Evolutionary conservation across 2,329 filamentous ascomycete species (phyloP), one percentile per base, ranked within the genome.

Genomic region (Chaetomium sp.): DNA sequence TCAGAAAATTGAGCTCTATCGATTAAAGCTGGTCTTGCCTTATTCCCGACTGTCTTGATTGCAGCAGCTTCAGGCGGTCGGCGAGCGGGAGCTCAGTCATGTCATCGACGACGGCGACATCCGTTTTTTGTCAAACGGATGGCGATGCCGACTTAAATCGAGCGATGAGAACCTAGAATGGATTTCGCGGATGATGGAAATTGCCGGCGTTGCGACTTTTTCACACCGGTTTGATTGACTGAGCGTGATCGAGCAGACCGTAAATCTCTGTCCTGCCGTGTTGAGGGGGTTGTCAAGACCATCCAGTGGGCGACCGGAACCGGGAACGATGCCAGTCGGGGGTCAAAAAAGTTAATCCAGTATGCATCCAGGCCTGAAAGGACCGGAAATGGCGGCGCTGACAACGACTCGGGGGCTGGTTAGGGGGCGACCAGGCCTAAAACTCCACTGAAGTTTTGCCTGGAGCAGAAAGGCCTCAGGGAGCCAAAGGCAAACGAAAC

Each of bases 41-140:
- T 78, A 81, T 83, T 80, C 87, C 83, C 79, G 81, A 81, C 78
- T 81, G 83, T 81, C 86, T 88, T 75, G 80, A 83, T 83, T 84
- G 84, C 82, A 89, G 83, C 81, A 87, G 83, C 81, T 82, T 85
- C 79, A 83, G 83, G 80, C 85, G 82, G 82, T 88, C 85, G 83
- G 83, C 81, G 79, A 82, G 81, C 80, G 82, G 85, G 82, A 87
- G 86, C 85, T 88, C 85, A 86, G 82, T 88, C 86, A 89, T 89
- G 84, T 85, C 86, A 88, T 86, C 82, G 78, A 81, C 82, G 79
- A 81, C 79, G 78, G 84, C 85, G 85, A 88, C 86, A 89, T 89
- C 85, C 86, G 86, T 88, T 88, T 87, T 81, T 75, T 75, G 78
- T 73, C 75, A 87, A 88, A 86, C 83, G 82, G 81, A 86, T 82